phyloP scores from a whole-genome alignment of 75 land plant genomes.

The Sequoiadendron giganteum region DNA sequence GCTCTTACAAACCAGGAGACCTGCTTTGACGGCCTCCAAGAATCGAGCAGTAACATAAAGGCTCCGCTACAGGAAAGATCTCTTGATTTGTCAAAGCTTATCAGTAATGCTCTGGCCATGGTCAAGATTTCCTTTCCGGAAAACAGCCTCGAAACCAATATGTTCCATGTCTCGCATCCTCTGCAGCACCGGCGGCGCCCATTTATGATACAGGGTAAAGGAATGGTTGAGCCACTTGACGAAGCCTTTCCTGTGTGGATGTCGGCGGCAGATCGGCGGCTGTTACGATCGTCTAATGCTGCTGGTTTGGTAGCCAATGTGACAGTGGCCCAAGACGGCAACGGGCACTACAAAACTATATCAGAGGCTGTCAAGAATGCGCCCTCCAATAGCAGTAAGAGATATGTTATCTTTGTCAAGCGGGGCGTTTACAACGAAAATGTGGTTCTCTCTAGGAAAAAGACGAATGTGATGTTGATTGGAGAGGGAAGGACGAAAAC shows the following conservation, averaged over 20 bases:
- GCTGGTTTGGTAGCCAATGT: constrained; percentile 27
- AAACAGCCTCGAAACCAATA: background rate
- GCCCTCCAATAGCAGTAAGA: constrained; percentile 10
- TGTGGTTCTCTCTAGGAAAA: constrained; percentile 28
- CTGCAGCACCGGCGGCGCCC: too few relatives aligned
- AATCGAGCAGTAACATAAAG: background rate
- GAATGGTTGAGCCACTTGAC: background rate
- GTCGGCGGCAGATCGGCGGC: constrained; percentile 22
- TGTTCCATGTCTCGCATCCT: background rate
- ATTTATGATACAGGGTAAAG: too few relatives aligned
- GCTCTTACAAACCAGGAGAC: background rate
- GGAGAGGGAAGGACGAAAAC: constrained; percentile 54
- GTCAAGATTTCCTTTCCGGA: background rate
- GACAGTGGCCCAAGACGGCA: constrained; percentile 45
- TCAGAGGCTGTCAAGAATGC: constrained; percentile 28
- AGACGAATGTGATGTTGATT: constrained; percentile 41
- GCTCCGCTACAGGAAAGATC: background rate
- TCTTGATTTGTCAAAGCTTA: background rate
- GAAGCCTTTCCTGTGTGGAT: constrained; percentile 31
- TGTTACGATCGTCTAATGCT: constrained; percentile 7
- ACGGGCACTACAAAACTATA: constrained; percentile 1
- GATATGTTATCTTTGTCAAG: constrained; percentile 30
- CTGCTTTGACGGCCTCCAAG: background rate
- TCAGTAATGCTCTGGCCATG: background rate
- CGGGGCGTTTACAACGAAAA: constrained; percentile 37